Percentiles rank a stretch among this genome's conserved stretches.
These are phyloP conservation scores for Cucurbita moschata DNA, from an alignment of 306 rosid species.

Conservation along the genomic window DNA sequence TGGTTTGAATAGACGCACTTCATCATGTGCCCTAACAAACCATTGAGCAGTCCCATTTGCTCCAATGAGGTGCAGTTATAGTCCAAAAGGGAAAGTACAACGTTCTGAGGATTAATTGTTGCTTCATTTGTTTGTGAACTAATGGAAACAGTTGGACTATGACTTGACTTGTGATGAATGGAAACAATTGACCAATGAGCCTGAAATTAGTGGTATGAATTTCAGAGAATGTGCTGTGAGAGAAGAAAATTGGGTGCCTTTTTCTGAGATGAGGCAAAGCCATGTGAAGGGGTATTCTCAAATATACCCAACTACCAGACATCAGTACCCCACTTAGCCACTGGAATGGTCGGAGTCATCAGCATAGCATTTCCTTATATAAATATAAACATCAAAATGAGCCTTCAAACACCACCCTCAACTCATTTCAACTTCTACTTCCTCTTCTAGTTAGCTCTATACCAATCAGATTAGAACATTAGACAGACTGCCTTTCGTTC, in stretches of 20 bases:
- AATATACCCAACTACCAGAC: slow-evolving; percentile 1
- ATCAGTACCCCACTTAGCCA: background rate
- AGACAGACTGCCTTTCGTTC: background rate
- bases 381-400: background rate
- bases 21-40: background rate
- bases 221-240: background rate
- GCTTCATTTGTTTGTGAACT: background rate
- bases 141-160: background rate
- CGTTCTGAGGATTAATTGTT: background rate
- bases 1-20: background rate
- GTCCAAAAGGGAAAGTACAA: background rate
- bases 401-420: background rate
- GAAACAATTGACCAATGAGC: background rate
- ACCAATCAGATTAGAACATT: background rate
- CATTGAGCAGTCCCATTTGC: background rate
- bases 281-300: background rate
- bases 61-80: background rate
- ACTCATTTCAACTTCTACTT: background rate
- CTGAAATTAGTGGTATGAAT: background rate
- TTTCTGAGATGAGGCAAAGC: background rate
- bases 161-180: background rate
- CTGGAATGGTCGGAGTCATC: background rate
- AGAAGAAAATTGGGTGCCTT: background rate
- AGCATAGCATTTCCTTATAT: background rate
- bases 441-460: background rate